phyloP scores from a whole-genome alignment of 805 yeast genomes.

The Wickerhamiella siamensis region DNA sequence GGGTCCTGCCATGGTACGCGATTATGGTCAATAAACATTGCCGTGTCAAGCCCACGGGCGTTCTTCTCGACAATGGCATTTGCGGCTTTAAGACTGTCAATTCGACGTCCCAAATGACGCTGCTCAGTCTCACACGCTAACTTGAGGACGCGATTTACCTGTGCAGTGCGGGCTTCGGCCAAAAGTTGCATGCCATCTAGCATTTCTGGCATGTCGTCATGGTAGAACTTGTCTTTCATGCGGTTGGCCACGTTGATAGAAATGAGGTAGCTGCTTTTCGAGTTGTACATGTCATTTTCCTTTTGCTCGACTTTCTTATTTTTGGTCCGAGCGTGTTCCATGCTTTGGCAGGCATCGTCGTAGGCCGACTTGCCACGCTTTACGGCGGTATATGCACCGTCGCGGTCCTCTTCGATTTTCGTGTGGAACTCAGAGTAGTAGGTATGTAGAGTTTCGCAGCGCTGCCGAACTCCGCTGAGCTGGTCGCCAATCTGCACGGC shows the following conservation, averaged over 20 bases:
- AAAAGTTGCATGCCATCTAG: conserved; percentile 73
- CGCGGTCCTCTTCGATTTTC: conserved; percentile 36
- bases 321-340: conserved; percentile 70
- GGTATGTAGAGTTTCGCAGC: conserved; percentile 39
- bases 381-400: conserved; percentile 39
- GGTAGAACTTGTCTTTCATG: conserved; percentile 79
- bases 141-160: conserved; percentile 54
- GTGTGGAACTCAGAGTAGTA: conserved; percentile 47
- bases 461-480: conserved; percentile 37
- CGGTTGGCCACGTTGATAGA: conserved; percentile 76
- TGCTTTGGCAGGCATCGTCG: conserved; percentile 62
- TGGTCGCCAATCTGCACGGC: conserved; percentile 47
- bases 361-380: conserved; percentile 58
- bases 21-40: conserved; percentile 90
- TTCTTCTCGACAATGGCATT: conserved; percentile 52
- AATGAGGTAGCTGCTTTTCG: conserved; percentile 74
- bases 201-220: conserved; percentile 85
- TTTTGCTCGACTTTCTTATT: conserved; percentile 52
- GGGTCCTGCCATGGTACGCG: conserved; percentile 68
- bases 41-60: conserved; percentile 58
- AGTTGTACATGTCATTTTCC: conserved; percentile 68
- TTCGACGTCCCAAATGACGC: conserved; percentile 32
- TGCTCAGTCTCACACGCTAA: conserved; percentile 51
- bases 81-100: conserved; percentile 33
- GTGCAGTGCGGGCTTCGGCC: conserved; percentile 61